These are phyloP conservation scores for Ganoderma resinaceum DNA, from an alignment of 1,284 basidiomycete genomes.

Conservation along the genomic window DNA sequence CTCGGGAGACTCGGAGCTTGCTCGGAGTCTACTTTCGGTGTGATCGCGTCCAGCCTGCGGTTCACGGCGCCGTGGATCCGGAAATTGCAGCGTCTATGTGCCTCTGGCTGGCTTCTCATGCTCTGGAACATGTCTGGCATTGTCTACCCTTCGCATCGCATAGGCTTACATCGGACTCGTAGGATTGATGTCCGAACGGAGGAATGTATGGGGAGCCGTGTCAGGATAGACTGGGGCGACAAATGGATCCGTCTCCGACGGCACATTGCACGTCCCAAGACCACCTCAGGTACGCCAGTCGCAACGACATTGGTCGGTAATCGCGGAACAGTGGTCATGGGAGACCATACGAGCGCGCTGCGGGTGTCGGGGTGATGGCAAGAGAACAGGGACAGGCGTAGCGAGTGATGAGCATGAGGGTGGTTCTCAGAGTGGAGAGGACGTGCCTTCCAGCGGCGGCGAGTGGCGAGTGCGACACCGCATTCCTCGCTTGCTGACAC, in stretches of 20 bases:
- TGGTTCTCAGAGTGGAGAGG: conserved; percentile 1
- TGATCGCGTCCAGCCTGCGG: too few relatives aligned
- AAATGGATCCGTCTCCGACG: background rate
- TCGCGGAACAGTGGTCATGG: conserved; percentile 11
- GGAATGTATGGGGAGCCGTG: background rate
- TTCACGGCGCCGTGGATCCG: too few relatives aligned
- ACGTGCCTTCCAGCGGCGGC: background rate
- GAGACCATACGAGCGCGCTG: conserved; percentile 7
- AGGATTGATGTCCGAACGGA: background rate
- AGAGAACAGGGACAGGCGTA: conserved; percentile 20
- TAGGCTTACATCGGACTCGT: background rate
- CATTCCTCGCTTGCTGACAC: conserved; percentile 5
- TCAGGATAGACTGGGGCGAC: background rate
- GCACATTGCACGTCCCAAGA: conserved; percentile 3
- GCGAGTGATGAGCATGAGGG: conserved; percentile 19
- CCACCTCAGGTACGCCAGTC: conserved; percentile 4
- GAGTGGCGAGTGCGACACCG: background rate
- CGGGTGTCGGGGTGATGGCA: conserved; percentile 20
- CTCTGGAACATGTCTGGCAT: background rate
- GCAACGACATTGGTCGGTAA: conserved; percentile 3
- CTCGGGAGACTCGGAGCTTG: too few relatives aligned
- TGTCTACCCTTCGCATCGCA: background rate
- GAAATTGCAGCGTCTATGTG: background rate
- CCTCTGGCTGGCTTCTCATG: background rate
- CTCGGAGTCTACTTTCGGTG: too few relatives aligned